Conservation (phyloP, 2,329 filamentous ascomycete species). For the Metarhizium guizhouense region DNA sequence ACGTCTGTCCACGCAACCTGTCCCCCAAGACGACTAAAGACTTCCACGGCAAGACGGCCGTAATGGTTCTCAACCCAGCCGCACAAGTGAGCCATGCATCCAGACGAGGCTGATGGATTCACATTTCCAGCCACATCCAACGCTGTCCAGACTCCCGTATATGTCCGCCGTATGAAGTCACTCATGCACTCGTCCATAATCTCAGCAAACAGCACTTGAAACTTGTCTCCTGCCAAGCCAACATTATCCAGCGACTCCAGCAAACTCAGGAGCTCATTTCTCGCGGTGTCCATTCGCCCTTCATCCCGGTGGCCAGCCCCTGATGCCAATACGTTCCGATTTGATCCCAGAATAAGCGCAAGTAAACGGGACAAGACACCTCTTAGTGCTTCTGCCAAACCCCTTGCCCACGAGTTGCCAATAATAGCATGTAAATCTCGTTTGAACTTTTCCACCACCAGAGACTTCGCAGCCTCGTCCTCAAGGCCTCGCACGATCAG, state of each 20-base stretch:
- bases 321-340: not conserved
- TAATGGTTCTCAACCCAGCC: conserved; percentile 63
- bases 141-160: conserved; percentile 50
- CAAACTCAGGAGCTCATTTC: conserved; percentile 44
- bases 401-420: conserved; percentile 49
- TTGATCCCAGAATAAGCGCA: conserved; percentile 33
- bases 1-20: conserved; percentile 46
- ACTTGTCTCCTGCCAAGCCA: conserved; percentile 59
- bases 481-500: conserved; percentile 41
- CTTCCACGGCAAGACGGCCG: conserved; percentile 53
- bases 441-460: conserved; percentile 41
- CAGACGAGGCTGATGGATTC: conserved; percentile 10
- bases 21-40: conserved; percentile 40
- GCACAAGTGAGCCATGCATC: conserved; percentile 50
- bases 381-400: conserved; percentile 44
- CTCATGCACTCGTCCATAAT: conserved; percentile 59
- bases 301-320: conserved; percentile 3
- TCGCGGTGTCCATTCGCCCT: conserved; percentile 27
- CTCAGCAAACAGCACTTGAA: conserved; percentile 63
- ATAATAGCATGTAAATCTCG: conserved; percentile 57
- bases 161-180: conserved; percentile 52
- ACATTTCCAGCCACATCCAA: conserved; percentile 12
- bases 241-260: conserved; percentile 53
- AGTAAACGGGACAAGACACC: conserved; percentile 46
- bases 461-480: conserved; percentile 24